Evolutionary conservation across 176 grass and related monocot genomes (phyloP).

Genomic region (Saccharum officinarum): DNA sequence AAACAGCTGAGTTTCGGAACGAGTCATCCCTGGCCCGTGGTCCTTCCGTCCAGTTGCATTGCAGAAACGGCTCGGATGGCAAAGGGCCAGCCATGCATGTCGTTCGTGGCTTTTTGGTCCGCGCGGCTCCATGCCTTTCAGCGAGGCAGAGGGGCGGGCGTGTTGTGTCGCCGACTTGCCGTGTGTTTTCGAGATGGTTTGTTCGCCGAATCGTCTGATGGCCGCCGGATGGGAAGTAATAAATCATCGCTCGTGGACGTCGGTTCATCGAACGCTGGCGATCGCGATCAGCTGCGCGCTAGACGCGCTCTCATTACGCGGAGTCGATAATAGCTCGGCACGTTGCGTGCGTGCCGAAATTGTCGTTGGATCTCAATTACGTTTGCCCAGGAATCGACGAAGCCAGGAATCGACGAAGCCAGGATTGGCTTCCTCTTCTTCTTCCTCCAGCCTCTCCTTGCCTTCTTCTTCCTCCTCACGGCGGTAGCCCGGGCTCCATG

Average conservation of each 20-base stretch:
- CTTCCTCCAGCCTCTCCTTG: too few species aligned
- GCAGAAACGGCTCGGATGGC: background rate
- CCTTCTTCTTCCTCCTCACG: too few species aligned
- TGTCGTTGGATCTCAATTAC: background rate
- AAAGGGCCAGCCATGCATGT: background rate
- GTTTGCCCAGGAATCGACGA: too few species aligned
- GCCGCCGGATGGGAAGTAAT: background rate
- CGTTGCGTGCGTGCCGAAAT: background rate
- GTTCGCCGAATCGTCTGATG: background rate
- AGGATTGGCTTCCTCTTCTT: too few species aligned
- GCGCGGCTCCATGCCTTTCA: background rate
- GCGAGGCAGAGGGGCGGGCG: slow-evolving; percentile 16
- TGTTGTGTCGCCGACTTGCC: too few species aligned
- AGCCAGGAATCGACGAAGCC: too few species aligned
- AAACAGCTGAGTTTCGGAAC: background rate
- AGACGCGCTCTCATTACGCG: background rate
- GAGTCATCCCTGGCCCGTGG: background rate
- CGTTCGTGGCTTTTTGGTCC: background rate
- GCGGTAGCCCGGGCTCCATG: too few species aligned
- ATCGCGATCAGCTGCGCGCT: background rate
- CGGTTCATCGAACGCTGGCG: background rate
- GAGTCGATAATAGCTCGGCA: background rate
- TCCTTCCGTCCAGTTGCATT: background rate
- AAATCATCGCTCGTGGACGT: background rate
- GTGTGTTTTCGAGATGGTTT: too few species aligned